Evolutionary conservation across 2,329 filamentous ascomycete species (phyloP).

Genomic region (Aspergillus uvarum): DNA sequence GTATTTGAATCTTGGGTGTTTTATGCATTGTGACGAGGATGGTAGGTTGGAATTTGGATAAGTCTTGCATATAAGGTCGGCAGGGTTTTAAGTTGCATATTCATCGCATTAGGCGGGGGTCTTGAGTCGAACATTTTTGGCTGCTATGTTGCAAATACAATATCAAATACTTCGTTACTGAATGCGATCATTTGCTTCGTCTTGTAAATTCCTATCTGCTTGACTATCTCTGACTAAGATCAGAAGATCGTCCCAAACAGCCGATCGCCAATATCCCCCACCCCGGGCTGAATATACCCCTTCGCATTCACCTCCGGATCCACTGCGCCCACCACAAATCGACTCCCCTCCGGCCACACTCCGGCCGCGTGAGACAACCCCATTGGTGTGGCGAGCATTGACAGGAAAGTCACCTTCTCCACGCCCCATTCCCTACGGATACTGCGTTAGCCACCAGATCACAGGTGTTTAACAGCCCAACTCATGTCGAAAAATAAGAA

Average conservation of each 20-base stretch:
- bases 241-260: slow-evolving; percentile 26
- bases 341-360: slow-evolving; percentile 28
- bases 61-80: too few relatives aligned
- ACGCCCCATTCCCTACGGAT: slow-evolving; percentile 27
- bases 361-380: slow-evolving; percentile 23
- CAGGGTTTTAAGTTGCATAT: too few relatives aligned
- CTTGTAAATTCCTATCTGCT: neutral
- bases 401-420: slow-evolving; percentile 28
- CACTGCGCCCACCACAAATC: slow-evolving; percentile 27
- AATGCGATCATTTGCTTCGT: too few relatives aligned
- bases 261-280: slow-evolving; percentile 33
- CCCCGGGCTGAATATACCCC: slow-evolving; percentile 28
- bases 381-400: slow-evolving; percentile 22
- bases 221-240: neutral
- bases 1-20: too few relatives aligned
- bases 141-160: too few relatives aligned
- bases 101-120: too few relatives aligned
- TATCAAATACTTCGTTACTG: too few relatives aligned
- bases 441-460: neutral
- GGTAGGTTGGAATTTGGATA: too few relatives aligned
- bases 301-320: slow-evolving; percentile 26
- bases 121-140: too few relatives aligned
- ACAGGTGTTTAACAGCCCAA: too few relatives aligned
- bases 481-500: too few relatives aligned
- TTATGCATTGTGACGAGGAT: too few relatives aligned